Evolutionary conservation across 768 basidiomycete species (phyloP).

Genomic region (Mycena galericulata): DNA sequence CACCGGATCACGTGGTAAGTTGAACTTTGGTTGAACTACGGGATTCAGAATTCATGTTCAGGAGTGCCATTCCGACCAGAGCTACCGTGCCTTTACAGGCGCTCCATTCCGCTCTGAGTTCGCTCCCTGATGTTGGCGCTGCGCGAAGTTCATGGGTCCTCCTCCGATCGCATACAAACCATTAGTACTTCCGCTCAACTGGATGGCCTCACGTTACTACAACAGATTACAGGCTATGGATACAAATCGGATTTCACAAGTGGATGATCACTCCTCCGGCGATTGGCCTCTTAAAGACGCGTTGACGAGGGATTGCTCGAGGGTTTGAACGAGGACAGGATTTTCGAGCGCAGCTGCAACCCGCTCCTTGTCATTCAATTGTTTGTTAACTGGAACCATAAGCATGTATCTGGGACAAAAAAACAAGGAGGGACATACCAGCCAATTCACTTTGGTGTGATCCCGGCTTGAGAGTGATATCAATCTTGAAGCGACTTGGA

Average conservation of each 20-base stretch:
- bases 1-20: neutral
- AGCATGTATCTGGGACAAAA: neutral
- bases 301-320: constrained; percentile 73
- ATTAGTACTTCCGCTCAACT: too few species aligned
- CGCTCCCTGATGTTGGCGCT: too few species aligned
- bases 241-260: constrained; percentile 28
- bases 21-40: too few species aligned
- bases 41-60: too few species aligned
- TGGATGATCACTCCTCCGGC: constrained; percentile 28
- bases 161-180: too few species aligned
- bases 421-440: constrained; percentile 58
- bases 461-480: constrained; percentile 92
- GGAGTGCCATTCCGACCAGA: too few species aligned
- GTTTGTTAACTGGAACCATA: constrained; percentile 85
- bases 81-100: too few species aligned
- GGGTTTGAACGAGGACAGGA: constrained; percentile 82
- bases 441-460: constrained; percentile 96
- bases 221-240: constrained; percentile 36
- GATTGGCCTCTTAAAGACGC: constrained; percentile 47
- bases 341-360: constrained; percentile 98
- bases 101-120: too few species aligned
- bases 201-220: neutral
- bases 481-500: constrained; percentile 93
- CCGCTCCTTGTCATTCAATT: constrained; percentile 98
- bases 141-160: too few species aligned